Conservation (phyloP, 1,139 yeast genomes). For the Hanseniaspora gamundiae region DNA sequence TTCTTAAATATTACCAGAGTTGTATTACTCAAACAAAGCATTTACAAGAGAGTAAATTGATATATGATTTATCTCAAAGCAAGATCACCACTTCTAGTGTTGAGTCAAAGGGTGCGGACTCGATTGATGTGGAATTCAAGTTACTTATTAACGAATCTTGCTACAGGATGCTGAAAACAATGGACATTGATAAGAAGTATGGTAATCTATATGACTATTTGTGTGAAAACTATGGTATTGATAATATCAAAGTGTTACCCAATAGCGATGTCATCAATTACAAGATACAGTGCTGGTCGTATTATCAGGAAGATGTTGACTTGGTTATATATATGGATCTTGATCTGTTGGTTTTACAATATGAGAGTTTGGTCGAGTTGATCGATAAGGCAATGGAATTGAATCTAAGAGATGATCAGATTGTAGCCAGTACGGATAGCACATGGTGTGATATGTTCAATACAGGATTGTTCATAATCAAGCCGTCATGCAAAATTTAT, state of each 20-base stretch:
- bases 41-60: not conserved
- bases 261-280: not conserved
- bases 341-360: conserved; percentile 1
- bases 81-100: too few species aligned
- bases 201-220: too few species aligned
- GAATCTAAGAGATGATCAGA: conserved; percentile 18
- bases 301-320: not conserved
- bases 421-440: conserved; percentile 76
- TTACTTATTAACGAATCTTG: not conserved
- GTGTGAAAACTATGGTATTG: too few species aligned
- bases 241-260: not conserved
- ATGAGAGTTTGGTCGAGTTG: conserved; percentile 1
- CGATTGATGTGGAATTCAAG: not conserved
- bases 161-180: not conserved
- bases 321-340: conserved; percentile 4
- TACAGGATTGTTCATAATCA: conserved; percentile 67
- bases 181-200: too few species aligned
- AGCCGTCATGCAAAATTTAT: conserved; percentile 42
- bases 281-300: conserved; percentile 3
- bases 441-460: conserved; percentile 97
- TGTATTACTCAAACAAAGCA: not conserved
- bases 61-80: not conserved
- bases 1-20: not conserved
- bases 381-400: not conserved
- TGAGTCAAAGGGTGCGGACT: too few species aligned